phyloP scores from a whole-genome alignment of 2,329 filamentous ascomycete genomes.

The Pestalotiopsis sp. region DNA sequence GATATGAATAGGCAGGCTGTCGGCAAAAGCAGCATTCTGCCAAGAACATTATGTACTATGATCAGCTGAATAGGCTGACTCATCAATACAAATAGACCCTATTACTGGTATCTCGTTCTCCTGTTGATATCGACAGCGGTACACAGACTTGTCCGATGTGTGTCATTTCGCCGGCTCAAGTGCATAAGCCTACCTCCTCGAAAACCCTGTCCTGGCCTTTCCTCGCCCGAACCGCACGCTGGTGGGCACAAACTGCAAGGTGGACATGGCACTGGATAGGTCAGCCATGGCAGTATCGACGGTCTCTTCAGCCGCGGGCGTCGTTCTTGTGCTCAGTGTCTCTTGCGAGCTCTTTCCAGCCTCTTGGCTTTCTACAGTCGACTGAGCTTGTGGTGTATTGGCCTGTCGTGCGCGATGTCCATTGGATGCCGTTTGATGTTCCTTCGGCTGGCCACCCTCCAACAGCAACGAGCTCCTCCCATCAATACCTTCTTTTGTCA shows the following conservation, averaged over 20 bases:
- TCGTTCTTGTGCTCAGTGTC: conserved; percentile 18
- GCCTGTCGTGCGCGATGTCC: conserved; percentile 31
- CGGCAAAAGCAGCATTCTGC: background rate
- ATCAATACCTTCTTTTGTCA: conserved; percentile 90
- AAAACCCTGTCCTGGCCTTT: conserved; percentile 55
- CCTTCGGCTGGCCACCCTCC: conserved; percentile 43
- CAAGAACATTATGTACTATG: background rate
- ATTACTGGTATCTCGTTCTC: background rate
- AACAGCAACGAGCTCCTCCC: conserved; percentile 77
- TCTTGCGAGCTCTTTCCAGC: conserved; percentile 4
- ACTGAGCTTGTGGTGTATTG: conserved; percentile 18
- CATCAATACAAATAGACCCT: background rate
- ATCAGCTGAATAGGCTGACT: background rate
- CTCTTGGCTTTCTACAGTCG: background rate
- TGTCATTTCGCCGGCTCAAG: background rate
- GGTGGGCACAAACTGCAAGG: conserved; percentile 70
- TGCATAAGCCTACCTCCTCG: conserved; percentile 39
- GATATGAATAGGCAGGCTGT: background rate
- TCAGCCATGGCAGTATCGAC: conserved; percentile 62
- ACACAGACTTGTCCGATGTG: background rate
- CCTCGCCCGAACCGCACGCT: conserved; percentile 67
- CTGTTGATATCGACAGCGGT: background rate
- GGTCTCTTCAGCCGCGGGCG: conserved; percentile 21
- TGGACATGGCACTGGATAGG: conserved; percentile 69
- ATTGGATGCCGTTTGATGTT: conserved; percentile 23